Base-by-base conservation (phyloP, 2,329 filamentous ascomycete genomes). In the Periconia macrospinosa region DNA sequence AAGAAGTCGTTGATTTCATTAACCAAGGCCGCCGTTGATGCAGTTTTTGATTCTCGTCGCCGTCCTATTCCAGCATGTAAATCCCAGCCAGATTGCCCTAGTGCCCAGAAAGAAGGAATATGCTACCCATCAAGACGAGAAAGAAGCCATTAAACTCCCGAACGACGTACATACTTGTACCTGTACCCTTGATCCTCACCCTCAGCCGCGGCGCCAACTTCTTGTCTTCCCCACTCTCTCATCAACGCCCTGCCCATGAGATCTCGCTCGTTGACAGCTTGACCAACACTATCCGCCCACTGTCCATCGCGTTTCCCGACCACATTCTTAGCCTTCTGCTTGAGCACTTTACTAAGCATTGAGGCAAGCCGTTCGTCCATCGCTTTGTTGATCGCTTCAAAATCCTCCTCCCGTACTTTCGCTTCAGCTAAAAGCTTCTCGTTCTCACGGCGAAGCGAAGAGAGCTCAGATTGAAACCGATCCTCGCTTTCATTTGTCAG, bases 151-250 rank as follows among this genome's bases (percentile, higher is more conserved):
- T 27, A 18, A 11, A n/a, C 15, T 61, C 52, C 57, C 13, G 45
- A 33, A 41, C 54, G 50, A 54, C 66, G 60, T 0, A 63, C 60
- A 50, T 66, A 73, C 57, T 69, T 60, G 57, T 68, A 73, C 46
- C 20, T 23, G 49, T 73, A 69, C 43, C 50, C 56, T 50, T 67
- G 61, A 9, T 56, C 62, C 30, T 53, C 49, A 19, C 49, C 50
- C 51, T 67, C 62, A 8, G 56, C 50, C n/a, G 59, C 62, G 47
- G 60, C 56, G 35, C 69, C 70, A 45, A 66, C 56, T 49, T 74
- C 71, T 53, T 71, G 67, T 41, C 61, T 66, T 10, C 71, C 71
- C 71, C 71, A 74, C 50, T 74, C 68, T 56, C 69, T 56, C 63
- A 74, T 60, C 40, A 72, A 37, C 23, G 70, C 67, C 47, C 64